phyloP scores from a whole-genome alignment of 495 filamentous ascomycete species.

The Podospora pseudopauciseta region DNA sequence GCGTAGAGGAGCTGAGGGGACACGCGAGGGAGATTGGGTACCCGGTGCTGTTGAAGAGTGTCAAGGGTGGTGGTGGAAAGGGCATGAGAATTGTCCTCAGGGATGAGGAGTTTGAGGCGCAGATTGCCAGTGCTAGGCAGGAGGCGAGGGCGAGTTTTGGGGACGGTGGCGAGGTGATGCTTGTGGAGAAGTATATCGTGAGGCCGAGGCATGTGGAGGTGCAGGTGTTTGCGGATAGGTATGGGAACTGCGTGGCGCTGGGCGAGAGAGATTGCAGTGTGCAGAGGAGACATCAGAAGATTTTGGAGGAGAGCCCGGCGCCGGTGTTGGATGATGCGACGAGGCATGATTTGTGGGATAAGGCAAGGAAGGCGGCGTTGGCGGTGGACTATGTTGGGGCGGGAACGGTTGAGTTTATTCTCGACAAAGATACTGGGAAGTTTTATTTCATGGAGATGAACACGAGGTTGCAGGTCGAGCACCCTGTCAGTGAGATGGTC shows the following conservation, averaged over 20 bases:
- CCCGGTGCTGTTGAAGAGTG: conserved; percentile 93
- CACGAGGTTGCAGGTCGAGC: conserved; percentile 96
- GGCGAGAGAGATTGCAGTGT: conserved; percentile 87
- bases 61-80: conserved; percentile 94
- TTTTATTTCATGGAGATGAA: conserved; percentile 99
- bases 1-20: conserved; percentile 61
- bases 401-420: conserved; percentile 97
- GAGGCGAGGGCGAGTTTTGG: conserved; percentile 92
- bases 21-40: conserved; percentile 81
- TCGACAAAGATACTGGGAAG: conserved; percentile 87
- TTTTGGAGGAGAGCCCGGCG: conserved; percentile 93
- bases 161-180: conserved; percentile 77
- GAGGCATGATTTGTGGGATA: conserved; percentile 87
- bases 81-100: conserved; percentile 92
- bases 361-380: conserved; percentile 81
- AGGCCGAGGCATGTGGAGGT: conserved; percentile 96
- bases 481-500: conserved; percentile 96
- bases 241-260: conserved; percentile 78
- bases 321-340: conserved; percentile 76
- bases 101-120: conserved; percentile 72
- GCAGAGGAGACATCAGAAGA: conserved; percentile 91
- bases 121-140: conserved; percentile 81
- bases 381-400: conserved; percentile 95
- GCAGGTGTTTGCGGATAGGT: conserved; percentile 90
- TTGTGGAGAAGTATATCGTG: conserved; percentile 95